Conservation (phyloP, 2,329 filamentous ascomycete species). For the Pseudogymnoascus sp. region DNA sequence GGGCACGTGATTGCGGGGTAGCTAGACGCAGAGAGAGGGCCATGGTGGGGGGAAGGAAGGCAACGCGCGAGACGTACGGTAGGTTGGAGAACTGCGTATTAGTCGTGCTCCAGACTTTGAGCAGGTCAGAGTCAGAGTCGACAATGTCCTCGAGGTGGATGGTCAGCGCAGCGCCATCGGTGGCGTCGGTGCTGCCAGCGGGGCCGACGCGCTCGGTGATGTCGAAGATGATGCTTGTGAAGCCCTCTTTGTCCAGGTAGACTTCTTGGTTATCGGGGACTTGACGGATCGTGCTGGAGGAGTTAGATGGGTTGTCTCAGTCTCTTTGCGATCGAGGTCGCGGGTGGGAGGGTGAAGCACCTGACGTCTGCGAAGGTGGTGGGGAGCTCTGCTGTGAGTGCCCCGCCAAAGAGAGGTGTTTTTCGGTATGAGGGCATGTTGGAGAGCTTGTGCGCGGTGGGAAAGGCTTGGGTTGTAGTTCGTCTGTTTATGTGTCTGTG, state of each 20-base stretch:
- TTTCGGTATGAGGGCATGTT: constrained; percentile 46
- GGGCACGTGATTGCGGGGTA: constrained; percentile 13
- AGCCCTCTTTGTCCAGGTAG: constrained; percentile 74
- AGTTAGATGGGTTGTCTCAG: constrained; percentile 16
- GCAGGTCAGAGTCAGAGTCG: constrained; percentile 51
- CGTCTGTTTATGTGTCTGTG: neutral
- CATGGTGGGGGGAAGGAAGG: neutral
- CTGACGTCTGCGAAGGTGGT: constrained; percentile 63
- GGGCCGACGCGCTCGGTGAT: constrained; percentile 71
- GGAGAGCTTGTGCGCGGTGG: constrained; percentile 8
- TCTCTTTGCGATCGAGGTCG: constrained; percentile 1
- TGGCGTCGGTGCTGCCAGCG: constrained; percentile 44
- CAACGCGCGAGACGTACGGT: constrained; percentile 19
- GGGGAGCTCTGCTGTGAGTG: constrained; percentile 60
- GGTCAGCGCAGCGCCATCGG: constrained; percentile 61
- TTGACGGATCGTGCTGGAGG: constrained; percentile 58
- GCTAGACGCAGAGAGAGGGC: constrained; percentile 15
- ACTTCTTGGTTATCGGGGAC: constrained; percentile 88
- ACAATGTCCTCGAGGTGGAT: constrained; percentile 63
- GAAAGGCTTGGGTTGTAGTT: neutral
- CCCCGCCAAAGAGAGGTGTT: constrained; percentile 62
- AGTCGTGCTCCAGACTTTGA: constrained; percentile 59
- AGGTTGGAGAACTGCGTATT: constrained; percentile 50
- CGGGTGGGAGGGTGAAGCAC: constrained; percentile 34
- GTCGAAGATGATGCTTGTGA: constrained; percentile 82